phyloP scores from a whole-genome alignment of 768 basidiomycete species.

The Mycena metata region DNA sequence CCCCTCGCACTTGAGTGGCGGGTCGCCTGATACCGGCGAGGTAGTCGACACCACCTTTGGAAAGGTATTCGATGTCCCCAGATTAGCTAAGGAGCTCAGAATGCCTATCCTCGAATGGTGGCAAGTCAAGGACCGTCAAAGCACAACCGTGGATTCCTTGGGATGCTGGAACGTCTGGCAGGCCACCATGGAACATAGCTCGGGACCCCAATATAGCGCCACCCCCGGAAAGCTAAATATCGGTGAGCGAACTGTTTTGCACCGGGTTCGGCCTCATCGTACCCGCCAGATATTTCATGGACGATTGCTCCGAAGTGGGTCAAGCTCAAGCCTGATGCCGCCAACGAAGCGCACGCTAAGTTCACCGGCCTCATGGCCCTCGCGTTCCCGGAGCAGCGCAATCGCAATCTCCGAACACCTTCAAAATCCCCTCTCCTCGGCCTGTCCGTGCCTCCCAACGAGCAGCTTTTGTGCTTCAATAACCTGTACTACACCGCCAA shows the following conservation, averaged over 20 bases:
- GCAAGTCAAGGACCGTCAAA: slow-evolving; percentile 48
- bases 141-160: slow-evolving; percentile 26
- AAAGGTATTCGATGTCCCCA: slow-evolving; percentile 51
- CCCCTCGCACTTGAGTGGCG: slow-evolving; percentile 34
- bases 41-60: slow-evolving; percentile 40
- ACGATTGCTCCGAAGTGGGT: slow-evolving; percentile 42
- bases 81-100: slow-evolving; percentile 45
- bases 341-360: slow-evolving; percentile 27
- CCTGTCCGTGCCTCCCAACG: slow-evolving; percentile 35
- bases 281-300: slow-evolving; percentile 40
- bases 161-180: slow-evolving; percentile 37
- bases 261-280: slow-evolving; percentile 14
- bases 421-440: slow-evolving; percentile 36
- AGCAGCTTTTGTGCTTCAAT: slow-evolving; percentile 43
- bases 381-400: slow-evolving; percentile 37
- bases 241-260: slow-evolving; percentile 19
- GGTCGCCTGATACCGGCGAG: background rate
- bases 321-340: slow-evolving; percentile 29
- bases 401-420: slow-evolving; percentile 8
- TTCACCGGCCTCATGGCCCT: slow-evolving; percentile 41
- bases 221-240: background rate
- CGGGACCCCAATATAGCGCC: slow-evolving; percentile 16
- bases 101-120: slow-evolving; percentile 53
- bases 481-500: slow-evolving; percentile 40
- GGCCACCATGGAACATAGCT: slow-evolving; percentile 19